Evolutionary conservation across 2,329 filamentous ascomycete species (phyloP), one percentile per base, ranked within the genome.

Genomic region (Hypoxylon sp.): DNA sequence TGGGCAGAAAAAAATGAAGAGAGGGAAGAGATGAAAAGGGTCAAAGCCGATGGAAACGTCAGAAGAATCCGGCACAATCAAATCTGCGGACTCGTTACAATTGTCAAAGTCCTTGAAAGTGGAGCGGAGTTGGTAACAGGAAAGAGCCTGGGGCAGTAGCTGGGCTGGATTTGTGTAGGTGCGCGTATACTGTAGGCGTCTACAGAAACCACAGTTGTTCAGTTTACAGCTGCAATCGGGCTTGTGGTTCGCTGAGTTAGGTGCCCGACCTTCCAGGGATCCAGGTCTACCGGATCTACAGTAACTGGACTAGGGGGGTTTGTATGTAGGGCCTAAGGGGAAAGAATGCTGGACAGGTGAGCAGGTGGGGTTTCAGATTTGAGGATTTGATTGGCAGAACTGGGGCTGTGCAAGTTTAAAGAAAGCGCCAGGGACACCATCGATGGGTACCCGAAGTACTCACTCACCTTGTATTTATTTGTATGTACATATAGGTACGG

Each of bases 1-100:
- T 69, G 60, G 60, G 46, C 46, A 53, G 55, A 66, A 68, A 65
- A 69, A 71, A 66, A 65, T 67, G 63, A 66, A 63, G 55, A 66
- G 64, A 67, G 65, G 64, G 62, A 68, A 64, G 25, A 69, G 67
- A 65, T 64, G 63, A 69, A 64, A 75, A 74, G 72, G 73, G 66
- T 70, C 70, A 72, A 80, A 60, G 67, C 65, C 65, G 68, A 71
- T 73, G 73, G 72, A 75, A 73, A 73, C 69, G 71, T 67, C 68
- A 72, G 69, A 72, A 72, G 69, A 69, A 63, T 63, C 58, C 67
- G 66, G 64, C 56, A 63, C 56, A 68, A 66, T 65, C 64, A 65
- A 63, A 63, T 48, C 61, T 61, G 61, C 55, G 62, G 60, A 60
- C 43, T 63, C 49, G 48, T 30, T 59, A 56, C 41, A 45, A 63